Conservation (phyloP, 352 stramenopile species). For the Pythium plurisporium region DNA sequence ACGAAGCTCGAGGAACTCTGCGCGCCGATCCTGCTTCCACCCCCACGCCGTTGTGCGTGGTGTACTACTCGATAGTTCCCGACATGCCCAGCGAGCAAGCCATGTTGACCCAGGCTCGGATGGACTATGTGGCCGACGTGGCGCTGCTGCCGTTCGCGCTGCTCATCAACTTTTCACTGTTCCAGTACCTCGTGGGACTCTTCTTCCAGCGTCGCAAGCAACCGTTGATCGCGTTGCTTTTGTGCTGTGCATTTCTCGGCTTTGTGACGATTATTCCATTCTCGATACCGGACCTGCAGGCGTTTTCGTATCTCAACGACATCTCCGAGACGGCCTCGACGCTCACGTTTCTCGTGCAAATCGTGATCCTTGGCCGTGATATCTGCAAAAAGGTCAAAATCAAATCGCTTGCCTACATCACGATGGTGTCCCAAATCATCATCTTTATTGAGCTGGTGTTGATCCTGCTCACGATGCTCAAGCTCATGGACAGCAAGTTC, state of each 20-base stretch:
- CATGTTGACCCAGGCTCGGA: conserved; percentile 8
- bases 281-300: not conserved
- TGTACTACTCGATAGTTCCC: too few relatives aligned
- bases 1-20: too few relatives aligned
- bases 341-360: conserved; percentile 35
- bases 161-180: conserved; percentile 20
- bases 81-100: too few relatives aligned
- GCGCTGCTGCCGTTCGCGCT: conserved; percentile 2
- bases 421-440: conserved; percentile 8
- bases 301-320: conserved; percentile 22
- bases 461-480: not conserved
- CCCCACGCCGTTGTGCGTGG: too few relatives aligned
- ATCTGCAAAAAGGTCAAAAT: conserved; percentile 26
- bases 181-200: conserved; percentile 12
- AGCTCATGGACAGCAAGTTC: not conserved
- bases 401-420: conserved; percentile 8
- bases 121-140: conserved; percentile 3
- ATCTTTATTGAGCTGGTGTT: conserved; percentile 17
- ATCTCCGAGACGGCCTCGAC: conserved; percentile 27
- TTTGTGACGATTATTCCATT: conserved; percentile 11
- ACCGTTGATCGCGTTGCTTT: not conserved
- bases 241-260: conserved; percentile 8
- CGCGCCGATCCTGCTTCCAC: too few relatives aligned
- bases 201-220: conserved; percentile 8
- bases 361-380: conserved; percentile 27